Percentiles rank a stretch among this genome's conserved stretches.
Evolutionary conservation across 108 stramenopile species (phyloP).

Genomic region (Nitzschia inconspicua): DNA sequence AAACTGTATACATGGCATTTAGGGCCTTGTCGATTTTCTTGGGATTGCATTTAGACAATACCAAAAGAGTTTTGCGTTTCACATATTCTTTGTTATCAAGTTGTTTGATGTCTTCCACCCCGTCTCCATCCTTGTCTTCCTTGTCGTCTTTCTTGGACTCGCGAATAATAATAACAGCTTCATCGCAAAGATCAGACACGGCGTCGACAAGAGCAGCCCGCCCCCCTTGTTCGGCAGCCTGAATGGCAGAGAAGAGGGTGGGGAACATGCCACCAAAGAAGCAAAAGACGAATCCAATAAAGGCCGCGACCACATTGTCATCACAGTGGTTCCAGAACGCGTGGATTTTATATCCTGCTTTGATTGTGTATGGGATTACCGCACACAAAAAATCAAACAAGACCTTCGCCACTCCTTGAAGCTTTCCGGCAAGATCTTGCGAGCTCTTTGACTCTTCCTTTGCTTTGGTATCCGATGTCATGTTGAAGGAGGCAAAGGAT

Average conservation of each 20-base stretch:
- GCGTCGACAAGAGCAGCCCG: constrained; percentile 57
- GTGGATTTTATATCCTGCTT: constrained; percentile 7
- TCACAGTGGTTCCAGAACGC: constrained; percentile 51
- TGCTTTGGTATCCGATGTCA: constrained; percentile 24
- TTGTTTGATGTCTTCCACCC: constrained; percentile 70
- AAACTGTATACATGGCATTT: constrained; percentile 64
- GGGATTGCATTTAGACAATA: constrained; percentile 86
- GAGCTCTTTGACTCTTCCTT: constrained; percentile 11
- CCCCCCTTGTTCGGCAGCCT: constrained; percentile 88
- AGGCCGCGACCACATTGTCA: constrained; percentile 43
- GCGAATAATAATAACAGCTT: constrained; percentile 66
- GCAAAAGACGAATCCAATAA: constrained; percentile 82
- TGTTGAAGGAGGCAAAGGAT: background rate
- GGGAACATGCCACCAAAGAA: constrained; percentile 96
- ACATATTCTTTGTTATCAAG: constrained; percentile 62
- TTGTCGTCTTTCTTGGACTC: constrained; percentile 90
- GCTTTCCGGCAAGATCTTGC: constrained; percentile 17
- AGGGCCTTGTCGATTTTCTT: constrained; percentile 73
- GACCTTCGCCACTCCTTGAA: constrained; percentile 36
- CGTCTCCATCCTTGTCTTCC: constrained; percentile 81
- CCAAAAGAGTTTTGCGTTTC: constrained; percentile 79
- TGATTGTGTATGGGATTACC: constrained; percentile 38
- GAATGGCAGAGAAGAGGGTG: constrained; percentile 85
- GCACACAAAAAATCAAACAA: constrained; percentile 30
- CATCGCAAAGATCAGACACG: constrained; percentile 55